phyloP scores from a whole-genome alignment of 75 land plant species.

The Gnetum montanum region DNA sequence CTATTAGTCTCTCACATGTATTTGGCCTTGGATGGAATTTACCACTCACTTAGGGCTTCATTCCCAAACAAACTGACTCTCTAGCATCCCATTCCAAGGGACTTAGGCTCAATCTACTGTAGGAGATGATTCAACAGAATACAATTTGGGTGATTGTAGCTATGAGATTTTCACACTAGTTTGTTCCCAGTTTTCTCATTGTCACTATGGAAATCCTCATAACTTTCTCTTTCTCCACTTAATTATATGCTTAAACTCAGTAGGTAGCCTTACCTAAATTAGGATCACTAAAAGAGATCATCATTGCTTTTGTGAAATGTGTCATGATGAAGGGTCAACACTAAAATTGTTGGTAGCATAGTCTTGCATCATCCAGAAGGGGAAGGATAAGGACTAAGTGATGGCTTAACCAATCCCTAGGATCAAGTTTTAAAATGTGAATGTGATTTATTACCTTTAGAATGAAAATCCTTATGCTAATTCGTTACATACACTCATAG shows the following conservation, averaged over 20 bases:
- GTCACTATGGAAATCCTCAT: not conserved
- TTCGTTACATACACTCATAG: too few relatives aligned
- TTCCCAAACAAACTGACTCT: not conserved
- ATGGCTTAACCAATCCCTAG: too few relatives aligned
- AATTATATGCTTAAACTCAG: not conserved
- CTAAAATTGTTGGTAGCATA: too few relatives aligned
- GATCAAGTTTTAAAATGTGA: too few relatives aligned
- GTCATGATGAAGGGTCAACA: too few relatives aligned
- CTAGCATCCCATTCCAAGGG: not conserved
- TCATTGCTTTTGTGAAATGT: too few relatives aligned
- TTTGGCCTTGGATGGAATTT: not conserved
- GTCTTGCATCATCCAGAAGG: too few relatives aligned
- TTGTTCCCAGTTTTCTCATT: not conserved
- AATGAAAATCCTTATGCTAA: too few relatives aligned
- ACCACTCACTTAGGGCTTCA: not conserved
- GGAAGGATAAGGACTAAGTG: too few relatives aligned
- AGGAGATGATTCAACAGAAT: not conserved
- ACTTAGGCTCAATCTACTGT: not conserved
- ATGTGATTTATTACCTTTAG: too few relatives aligned
- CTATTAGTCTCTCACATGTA: not conserved
- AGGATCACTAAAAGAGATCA: too few relatives aligned
- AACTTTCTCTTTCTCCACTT: not conserved
- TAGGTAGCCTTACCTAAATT: not conserved
- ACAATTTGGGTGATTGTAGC: not conserved
- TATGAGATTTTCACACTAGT: not conserved